Evolutionary conservation across 106 monocot species (phyloP).

Genomic region (Dendrobium officinale): DNA sequence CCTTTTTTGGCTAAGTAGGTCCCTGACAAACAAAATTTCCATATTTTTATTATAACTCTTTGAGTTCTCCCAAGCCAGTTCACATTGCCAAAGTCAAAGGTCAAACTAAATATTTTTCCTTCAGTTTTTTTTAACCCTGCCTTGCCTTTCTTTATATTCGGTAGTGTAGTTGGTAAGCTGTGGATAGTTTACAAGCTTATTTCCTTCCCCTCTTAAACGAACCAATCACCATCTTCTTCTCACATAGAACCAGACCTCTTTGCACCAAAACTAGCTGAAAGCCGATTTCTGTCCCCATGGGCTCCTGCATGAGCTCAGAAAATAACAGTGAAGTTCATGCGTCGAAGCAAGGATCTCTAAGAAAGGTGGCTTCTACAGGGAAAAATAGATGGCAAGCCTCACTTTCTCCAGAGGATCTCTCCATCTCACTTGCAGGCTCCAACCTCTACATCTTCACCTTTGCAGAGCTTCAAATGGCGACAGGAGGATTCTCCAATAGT

Average conservation of each 20-base stretch:
- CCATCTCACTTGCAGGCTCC: slow-evolving; percentile 60
- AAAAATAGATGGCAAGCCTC: background rate
- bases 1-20: background rate
- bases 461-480: slow-evolving; percentile 42
- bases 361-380: background rate
- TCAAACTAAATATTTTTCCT: background rate
- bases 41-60: background rate
- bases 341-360: background rate
- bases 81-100: background rate
- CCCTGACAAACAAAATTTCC: background rate
- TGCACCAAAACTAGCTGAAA: background rate
- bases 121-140: background rate
- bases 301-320: background rate
- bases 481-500: slow-evolving; percentile 38
- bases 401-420: slow-evolving; percentile 58
- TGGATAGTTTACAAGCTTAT: background rate
- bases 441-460: slow-evolving; percentile 59
- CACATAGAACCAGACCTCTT: background rate
- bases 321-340: background rate
- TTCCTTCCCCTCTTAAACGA: background rate
- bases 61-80: background rate
- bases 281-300: background rate
- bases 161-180: background rate
- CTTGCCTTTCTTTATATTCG: background rate
- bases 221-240: background rate